Evolutionary conservation across 2,329 filamentous ascomycete species (phyloP), one percentile per base, ranked within the genome.

Genomic region (Myotisia sp.): DNA sequence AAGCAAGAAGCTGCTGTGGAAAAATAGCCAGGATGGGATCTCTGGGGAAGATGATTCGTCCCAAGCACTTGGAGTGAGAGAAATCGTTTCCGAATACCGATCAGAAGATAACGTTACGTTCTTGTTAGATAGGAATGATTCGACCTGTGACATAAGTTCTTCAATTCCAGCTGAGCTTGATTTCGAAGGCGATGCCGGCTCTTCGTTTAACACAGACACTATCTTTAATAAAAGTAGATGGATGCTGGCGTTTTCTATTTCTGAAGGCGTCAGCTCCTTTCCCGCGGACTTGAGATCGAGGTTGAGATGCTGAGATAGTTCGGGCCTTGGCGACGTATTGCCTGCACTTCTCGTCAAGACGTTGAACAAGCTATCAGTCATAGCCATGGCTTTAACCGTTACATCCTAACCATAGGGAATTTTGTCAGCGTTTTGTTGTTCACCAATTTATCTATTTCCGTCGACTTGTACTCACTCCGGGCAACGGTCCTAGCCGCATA

Each of bases 11-110:
- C 49, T 47, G 10, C 34, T 35, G 40, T 64, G 61, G 30, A 64
- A 46, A 37, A 56, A 61, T 37, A 51, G 44, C 60, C 61, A 64
- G 3, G 54, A 54, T 2, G 59, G 58, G 3, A 49, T 51, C n/a
- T n/a, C 29, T 16, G 43, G 46, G 14, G 49, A 51, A 4, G n/a
- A n/a, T n/a, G n/a, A n/a, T n/a, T n/a, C n/a, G n/a, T n/a, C n/a
- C n/a, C n/a, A n/a, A n/a, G n/a, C n/a, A n/a, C n/a, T n/a, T n/a
- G n/a, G n/a, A n/a, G n/a, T n/a, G n/a, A n/a, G n/a, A n/a, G n/a
- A n/a, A n/a, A n/a, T n/a, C n/a, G n/a, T n/a, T n/a, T n/a, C n/a
- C n/a, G n/a, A n/a, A n/a, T n/a, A n/a, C n/a, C n/a, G n/a, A n/a
- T n/a, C n/a, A 19, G 16, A 9, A 27, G 34, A 20, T 12, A 40